These are phyloP conservation scores for Hylodesmum podocarpum DNA, from an alignment of 306 rosid species.

Conservation along the genomic window DNA sequence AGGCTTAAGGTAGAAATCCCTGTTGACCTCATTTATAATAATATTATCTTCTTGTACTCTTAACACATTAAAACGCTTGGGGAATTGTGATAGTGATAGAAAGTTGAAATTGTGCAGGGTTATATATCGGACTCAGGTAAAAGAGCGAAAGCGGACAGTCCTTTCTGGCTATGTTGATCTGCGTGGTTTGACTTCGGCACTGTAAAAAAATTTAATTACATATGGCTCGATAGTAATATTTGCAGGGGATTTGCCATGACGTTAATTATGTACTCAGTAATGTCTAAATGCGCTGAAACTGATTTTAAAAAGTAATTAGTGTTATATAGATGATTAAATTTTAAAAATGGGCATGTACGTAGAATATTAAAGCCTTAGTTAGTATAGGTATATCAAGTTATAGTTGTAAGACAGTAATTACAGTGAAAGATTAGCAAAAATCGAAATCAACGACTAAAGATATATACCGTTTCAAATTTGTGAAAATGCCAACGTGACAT, in stretches of 20 bases:
- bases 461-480: no score
- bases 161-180: constrained; percentile 77
- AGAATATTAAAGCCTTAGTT: neutral
- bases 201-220: constrained; percentile 36
- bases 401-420: no score
- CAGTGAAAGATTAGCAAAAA: no score
- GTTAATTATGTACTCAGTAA: neutral
- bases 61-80: neutral
- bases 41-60: neutral
- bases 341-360: neutral
- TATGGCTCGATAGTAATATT: neutral
- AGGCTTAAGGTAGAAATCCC: constrained; percentile 58
- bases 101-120: constrained; percentile 64
- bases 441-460: no score
- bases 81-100: neutral
- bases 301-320: neutral
- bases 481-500: no score
- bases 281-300: neutral
- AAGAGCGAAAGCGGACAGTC: constrained; percentile 71
- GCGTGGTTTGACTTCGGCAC: constrained; percentile 47
- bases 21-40: neutral
- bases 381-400: no score
- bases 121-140: constrained; percentile 70
- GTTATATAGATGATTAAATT: neutral
- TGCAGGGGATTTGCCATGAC: neutral